Evolutionary conservation across 495 filamentous ascomycete species (phyloP), one percentile per base, ranked within the genome.

Genomic region (Apodospora peruviana): DNA sequence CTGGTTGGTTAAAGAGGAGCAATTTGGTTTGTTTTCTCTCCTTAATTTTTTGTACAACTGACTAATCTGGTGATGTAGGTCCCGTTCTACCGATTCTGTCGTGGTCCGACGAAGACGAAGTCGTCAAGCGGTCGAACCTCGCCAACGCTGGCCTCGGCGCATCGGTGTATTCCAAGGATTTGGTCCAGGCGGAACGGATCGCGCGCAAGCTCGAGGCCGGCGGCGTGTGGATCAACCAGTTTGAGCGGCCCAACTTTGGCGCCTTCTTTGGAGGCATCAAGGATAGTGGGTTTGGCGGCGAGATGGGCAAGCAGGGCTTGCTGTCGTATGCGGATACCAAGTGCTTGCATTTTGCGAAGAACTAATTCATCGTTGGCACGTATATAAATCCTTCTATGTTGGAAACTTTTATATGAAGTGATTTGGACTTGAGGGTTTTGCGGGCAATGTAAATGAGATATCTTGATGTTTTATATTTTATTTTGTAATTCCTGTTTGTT

Each of bases 231-330:
- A 76, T 84, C 35, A 83, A 84, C 60, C 62, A 60, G 53, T 66
- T 63, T 36, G 75, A 79, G 55, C 41, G 68, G 29, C 70, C 70
- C 7, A 63, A 72, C 50, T 75, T 71, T 40, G 76, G 77, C 48
- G 76, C 72, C 1, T 76, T 75, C 42, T 86, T 86, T 56, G 75
- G 68, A 14, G 84, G 84, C 14, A 75, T 80, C 59, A 86, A 87
- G 71, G 71, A 83, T 51, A 79, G 73, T 49, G 84, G 85, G 1
- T 77, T 84, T 48, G 84, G 84, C 3, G 76, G 76, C 16, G 84
- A 86, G 63, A 79, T 80, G 66, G 78, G 78, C 2, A 65, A 70
- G 47, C 71, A 74, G 45, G 84, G 84, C 2, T 53, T 85, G 52
- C 62, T 80, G 48, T 66, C 67, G n/a, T 86, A 80, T 56, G 72